These are phyloP conservation scores for Mollisiaceae sp. DNA, from an alignment of 2,329 filamentous ascomycete genomes.

Conservation along the genomic window DNA sequence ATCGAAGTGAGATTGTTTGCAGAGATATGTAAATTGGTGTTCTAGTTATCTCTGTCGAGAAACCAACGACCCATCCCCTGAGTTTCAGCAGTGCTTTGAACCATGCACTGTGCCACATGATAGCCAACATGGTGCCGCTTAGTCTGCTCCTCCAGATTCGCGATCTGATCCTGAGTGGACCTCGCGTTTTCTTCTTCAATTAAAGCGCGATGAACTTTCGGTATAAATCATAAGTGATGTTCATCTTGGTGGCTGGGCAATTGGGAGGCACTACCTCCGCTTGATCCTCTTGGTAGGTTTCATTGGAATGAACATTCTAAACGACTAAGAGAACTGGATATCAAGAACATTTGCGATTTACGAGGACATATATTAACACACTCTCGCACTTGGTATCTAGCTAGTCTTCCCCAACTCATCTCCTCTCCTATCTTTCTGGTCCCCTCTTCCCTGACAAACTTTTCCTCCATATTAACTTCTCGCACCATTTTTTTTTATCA, in stretches of 20 bases:
- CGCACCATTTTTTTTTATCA: not conserved
- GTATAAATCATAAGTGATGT: too few relatives aligned
- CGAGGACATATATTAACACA: conserved; percentile 9
- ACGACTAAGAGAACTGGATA: not conserved
- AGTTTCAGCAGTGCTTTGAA: too few relatives aligned
- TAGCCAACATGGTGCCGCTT: too few relatives aligned
- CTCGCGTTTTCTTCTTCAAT: too few relatives aligned
- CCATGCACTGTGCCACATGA: too few relatives aligned
- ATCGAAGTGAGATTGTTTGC: not conserved
- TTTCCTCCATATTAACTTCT: conserved; percentile 2
- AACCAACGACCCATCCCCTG: too few relatives aligned
- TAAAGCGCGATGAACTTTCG: too few relatives aligned
- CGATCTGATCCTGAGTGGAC: too few relatives aligned
- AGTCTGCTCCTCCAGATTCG: too few relatives aligned
- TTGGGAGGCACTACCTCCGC: not conserved
- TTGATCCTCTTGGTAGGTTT: not conserved
- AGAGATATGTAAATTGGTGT: too few relatives aligned
- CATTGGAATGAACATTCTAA: too few relatives aligned
- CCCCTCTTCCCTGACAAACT: not conserved
- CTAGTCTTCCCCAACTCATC: not conserved
- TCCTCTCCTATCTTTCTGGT: not conserved
- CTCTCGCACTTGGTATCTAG: conserved; percentile 8
- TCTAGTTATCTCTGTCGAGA: too few relatives aligned
- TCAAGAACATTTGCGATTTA: not conserved
- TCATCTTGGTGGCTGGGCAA: not conserved